Evolutionary conservation across 805 yeast species (phyloP).

Genomic region (Starmerella floris): DNA sequence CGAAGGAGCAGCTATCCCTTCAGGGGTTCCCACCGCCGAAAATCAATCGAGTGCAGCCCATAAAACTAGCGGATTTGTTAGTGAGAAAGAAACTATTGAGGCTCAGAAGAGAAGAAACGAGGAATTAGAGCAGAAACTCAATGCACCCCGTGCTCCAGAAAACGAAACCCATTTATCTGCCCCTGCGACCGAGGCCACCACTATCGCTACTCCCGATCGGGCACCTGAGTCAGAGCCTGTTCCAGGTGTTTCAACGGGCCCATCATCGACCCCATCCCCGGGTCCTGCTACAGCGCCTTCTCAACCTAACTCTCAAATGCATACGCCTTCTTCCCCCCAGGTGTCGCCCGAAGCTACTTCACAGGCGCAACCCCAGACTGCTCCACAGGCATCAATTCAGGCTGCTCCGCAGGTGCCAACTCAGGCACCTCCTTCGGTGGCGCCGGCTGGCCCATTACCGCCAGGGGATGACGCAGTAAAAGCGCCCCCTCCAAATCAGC

Average conservation of each 20-base stretch:
- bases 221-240: too few relatives aligned
- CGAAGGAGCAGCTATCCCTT: too few relatives aligned
- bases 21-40: too few relatives aligned
- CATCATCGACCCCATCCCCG: neutral
- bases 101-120: constrained; percentile 11
- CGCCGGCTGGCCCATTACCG: neutral
- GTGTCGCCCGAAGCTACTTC: neutral
- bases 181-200: neutral
- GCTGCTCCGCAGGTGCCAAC: neutral
- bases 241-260: too few relatives aligned
- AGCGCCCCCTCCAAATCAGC: constrained; percentile 35
- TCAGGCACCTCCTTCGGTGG: neutral
- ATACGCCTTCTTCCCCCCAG: neutral
- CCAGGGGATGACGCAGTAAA: neutral
- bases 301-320: neutral
- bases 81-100: constrained; percentile 3
- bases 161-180: neutral
- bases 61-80: neutral
- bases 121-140: constrained; percentile 9
- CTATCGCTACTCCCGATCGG: neutral
- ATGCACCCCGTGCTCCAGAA: neutral
- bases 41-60: too few relatives aligned
- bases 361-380: neutral
- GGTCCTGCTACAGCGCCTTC: neutral
- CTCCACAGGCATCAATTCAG: neutral